A percentile compares a stretch with the other conserved stretches of the same genome.
Conservation (phyloP, 2,329 filamentous ascomycete genomes). For the Fusarium poae region DNA sequence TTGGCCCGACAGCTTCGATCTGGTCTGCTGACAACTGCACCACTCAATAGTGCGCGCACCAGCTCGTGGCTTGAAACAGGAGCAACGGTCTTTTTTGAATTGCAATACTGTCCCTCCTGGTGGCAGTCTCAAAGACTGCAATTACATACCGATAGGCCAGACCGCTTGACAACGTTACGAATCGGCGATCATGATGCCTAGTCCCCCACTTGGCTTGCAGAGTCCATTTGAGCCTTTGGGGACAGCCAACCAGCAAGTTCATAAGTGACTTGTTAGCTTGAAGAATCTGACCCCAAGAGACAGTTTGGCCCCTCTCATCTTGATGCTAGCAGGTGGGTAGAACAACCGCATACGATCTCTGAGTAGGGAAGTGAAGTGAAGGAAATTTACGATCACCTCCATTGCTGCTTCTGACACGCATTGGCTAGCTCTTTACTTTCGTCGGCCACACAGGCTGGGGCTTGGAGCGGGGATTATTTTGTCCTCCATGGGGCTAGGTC, state of each 20-base stretch:
- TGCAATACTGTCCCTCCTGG: background rate
- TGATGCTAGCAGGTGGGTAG: conserved; percentile 4
- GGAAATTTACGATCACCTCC: background rate
- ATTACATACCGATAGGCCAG: conserved; percentile 32
- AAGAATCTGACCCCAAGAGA: conserved; percentile 13
- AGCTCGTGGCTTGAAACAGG: conserved; percentile 13
- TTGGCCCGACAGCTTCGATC: background rate
- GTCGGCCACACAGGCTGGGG: background rate
- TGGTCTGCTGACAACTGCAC: background rate
- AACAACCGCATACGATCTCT: background rate
- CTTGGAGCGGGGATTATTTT: background rate
- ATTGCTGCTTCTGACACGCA: background rate
- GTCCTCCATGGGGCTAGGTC: conserved; percentile 10
- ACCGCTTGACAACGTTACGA: conserved; percentile 36
- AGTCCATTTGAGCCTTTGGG: conserved; percentile 5
- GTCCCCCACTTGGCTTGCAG: conserved; percentile 11
- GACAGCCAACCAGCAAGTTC: conserved; percentile 13
- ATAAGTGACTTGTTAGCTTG: conserved; percentile 23
- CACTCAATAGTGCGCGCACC: background rate
- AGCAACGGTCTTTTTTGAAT: conserved; percentile 5
- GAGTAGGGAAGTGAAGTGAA: background rate
- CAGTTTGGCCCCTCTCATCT: conserved; percentile 32
- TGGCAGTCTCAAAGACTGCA: conserved; percentile 2
- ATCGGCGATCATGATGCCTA: conserved; percentile 42
- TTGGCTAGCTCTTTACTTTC: background rate